phyloP scores from a whole-genome alignment of 164 flowering plant genomes.

The Magnolia changhungtana region DNA sequence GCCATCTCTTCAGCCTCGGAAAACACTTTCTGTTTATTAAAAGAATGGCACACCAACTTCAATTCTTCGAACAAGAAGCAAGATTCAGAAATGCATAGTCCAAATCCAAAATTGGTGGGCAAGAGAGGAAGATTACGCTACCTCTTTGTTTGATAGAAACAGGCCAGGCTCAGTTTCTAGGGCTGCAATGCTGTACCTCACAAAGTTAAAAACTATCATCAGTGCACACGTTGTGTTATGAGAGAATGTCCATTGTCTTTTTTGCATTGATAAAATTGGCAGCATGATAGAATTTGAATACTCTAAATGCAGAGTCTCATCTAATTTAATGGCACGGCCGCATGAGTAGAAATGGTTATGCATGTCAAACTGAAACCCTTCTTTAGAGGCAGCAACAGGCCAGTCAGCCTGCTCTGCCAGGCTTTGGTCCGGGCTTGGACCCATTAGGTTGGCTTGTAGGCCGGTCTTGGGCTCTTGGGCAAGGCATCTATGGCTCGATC shows the following conservation, averaged over 20 bases:
- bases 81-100: background rate
- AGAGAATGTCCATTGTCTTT: background rate
- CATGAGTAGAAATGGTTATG: too few relatives aligned
- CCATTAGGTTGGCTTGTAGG: too few relatives aligned
- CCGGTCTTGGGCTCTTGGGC: too few relatives aligned
- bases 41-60: background rate
- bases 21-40: conserved; percentile 58
- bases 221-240: background rate
- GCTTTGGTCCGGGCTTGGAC: too few relatives aligned
- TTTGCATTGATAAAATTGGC: background rate
- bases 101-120: background rate
- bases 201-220: background rate
- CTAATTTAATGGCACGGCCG: background rate
- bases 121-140: conserved; percentile 10
- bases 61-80: background rate
- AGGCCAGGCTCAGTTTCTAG: conserved; percentile 95
- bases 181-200: conserved; percentile 63
- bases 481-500: too few relatives aligned
- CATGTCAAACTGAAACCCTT: too few relatives aligned
- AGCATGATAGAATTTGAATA: background rate
- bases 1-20: conserved; percentile 89
- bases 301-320: background rate
- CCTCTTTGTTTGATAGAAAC: conserved; percentile 81
- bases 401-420: too few relatives aligned
- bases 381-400: too few relatives aligned